A percentile compares a stretch with the other conserved stretches of the same genome.
These are phyloP conservation scores for Trichoderma breve DNA, from an alignment of 2,329 filamentous ascomycete species.

Conservation along the genomic window DNA sequence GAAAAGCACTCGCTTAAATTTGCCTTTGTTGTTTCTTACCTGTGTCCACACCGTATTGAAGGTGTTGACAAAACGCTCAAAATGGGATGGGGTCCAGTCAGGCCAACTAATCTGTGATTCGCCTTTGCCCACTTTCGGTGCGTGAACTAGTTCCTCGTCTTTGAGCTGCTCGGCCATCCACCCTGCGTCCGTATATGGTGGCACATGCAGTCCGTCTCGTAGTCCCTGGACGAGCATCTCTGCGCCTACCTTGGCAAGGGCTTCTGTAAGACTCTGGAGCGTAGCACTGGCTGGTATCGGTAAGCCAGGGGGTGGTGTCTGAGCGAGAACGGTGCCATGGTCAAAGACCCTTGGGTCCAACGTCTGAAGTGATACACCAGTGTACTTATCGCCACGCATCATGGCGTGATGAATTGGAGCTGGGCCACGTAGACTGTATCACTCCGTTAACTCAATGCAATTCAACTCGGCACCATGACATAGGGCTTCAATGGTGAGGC, in stretches of 20 bases:
- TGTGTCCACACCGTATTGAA: conserved; percentile 66
- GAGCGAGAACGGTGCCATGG: conserved; percentile 70
- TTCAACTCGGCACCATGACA: too few species aligned
- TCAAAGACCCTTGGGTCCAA: conserved; percentile 76
- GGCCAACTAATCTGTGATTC: conserved; percentile 63
- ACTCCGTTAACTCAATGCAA: background rate
- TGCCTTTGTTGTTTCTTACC: conserved; percentile 28
- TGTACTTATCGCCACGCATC: conserved; percentile 56
- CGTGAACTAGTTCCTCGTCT: conserved; percentile 44
- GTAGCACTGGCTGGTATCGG: conserved; percentile 46
- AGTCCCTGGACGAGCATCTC: conserved; percentile 68
- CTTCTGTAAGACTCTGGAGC: conserved; percentile 38
- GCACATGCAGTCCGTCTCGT: conserved; percentile 60
- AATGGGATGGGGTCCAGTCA: conserved; percentile 50
- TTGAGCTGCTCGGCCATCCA: conserved; percentile 27
- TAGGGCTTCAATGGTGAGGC: background rate
- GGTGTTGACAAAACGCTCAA: conserved; percentile 56
- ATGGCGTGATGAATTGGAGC: conserved; percentile 87
- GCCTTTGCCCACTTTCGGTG: conserved; percentile 68
- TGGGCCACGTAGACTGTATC: conserved; percentile 71
- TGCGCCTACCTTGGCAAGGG: conserved; percentile 65
- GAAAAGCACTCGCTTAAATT: conserved; percentile 40
- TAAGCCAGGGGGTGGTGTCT: conserved; percentile 61
- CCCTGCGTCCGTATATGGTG: conserved; percentile 49
- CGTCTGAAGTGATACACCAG: conserved; percentile 84